Evolutionary conservation across 805 yeast species (phyloP).

Genomic region (Zygosaccharomyces kombuchaensis): DNA sequence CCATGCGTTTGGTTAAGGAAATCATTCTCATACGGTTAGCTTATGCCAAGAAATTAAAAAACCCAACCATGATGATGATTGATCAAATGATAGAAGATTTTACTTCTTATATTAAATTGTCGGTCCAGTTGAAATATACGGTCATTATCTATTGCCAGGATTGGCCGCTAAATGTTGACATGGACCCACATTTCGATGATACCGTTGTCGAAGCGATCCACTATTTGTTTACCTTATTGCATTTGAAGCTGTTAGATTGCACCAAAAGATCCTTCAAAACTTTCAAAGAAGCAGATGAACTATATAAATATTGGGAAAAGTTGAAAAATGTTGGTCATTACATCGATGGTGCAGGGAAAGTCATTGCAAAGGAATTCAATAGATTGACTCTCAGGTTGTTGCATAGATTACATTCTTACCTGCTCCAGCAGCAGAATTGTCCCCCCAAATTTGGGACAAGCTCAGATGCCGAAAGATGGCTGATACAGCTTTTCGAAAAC

Average conservation of each 20-base stretch:
- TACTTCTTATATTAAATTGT: slow-evolving; percentile 67
- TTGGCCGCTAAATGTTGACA: slow-evolving; percentile 66
- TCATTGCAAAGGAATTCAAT: slow-evolving; percentile 73
- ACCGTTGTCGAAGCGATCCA: slow-evolving; percentile 69
- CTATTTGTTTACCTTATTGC: slow-evolving; percentile 64
- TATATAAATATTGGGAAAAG: slow-evolving; percentile 77
- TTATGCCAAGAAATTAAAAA: slow-evolving; percentile 72
- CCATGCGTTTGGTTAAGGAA: slow-evolving; percentile 74
- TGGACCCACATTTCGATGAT: slow-evolving; percentile 61
- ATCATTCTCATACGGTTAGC: slow-evolving; percentile 66
- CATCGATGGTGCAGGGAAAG: slow-evolving; percentile 75
- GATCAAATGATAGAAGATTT: slow-evolving; percentile 91
- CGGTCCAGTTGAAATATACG: slow-evolving; percentile 68
- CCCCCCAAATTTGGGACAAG: slow-evolving; percentile 45
- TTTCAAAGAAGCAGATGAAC: slow-evolving; percentile 85
- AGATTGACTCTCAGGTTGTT: slow-evolving; percentile 62
- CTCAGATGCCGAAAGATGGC: slow-evolving; percentile 56
- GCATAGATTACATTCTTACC: slow-evolving; percentile 62
- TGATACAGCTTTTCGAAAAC: slow-evolving; percentile 60
- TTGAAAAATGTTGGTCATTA: slow-evolving; percentile 71
- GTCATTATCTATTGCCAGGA: slow-evolving; percentile 53
- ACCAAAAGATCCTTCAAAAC: slow-evolving; percentile 70
- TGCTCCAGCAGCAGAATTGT: slow-evolving; percentile 65
- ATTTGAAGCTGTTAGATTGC: slow-evolving; percentile 73
- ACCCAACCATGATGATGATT: slow-evolving; percentile 92